These are phyloP conservation scores for Usnea hakonensis DNA, from an alignment of 495 filamentous ascomycete species.

Conservation along the genomic window DNA sequence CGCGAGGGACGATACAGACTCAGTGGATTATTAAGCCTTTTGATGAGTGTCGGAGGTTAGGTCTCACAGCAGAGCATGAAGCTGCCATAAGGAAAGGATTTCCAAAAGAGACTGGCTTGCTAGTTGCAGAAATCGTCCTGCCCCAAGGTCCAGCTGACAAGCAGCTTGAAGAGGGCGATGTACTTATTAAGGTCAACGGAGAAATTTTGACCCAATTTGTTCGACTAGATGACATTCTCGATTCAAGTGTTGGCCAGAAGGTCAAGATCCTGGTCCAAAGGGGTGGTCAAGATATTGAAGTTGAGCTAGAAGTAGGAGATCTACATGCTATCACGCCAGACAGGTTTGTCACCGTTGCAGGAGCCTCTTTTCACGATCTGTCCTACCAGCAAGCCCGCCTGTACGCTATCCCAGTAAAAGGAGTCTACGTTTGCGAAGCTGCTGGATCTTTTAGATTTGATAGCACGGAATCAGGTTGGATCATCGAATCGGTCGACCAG, in stretches of 20 bases:
- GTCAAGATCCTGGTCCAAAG: constrained; percentile 75
- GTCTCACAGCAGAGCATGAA: constrained; percentile 80
- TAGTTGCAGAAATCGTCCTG: constrained; percentile 90
- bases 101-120: constrained; percentile 91
- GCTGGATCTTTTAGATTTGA: constrained; percentile 94
- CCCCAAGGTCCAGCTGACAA: constrained; percentile 80
- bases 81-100: constrained; percentile 69
- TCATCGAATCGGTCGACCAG: constrained; percentile 87
- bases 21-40: constrained; percentile 97
- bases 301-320: constrained; percentile 80
- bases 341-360: constrained; percentile 87
- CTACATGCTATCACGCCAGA: constrained; percentile 93
- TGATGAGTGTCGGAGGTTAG: constrained; percentile 89
- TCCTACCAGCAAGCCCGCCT: constrained; percentile 94
- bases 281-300: constrained; percentile 78
- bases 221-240: constrained; percentile 85
- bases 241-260: constrained; percentile 70
- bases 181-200: constrained; percentile 90
- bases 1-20: constrained; percentile 91
- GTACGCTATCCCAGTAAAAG: constrained; percentile 83
- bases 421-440: constrained; percentile 92
- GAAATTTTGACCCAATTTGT: constrained; percentile 92
- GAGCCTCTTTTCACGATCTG: constrained; percentile 86
- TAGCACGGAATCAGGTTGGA: constrained; percentile 81
- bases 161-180: constrained; percentile 87